Conservation (phyloP, 306 rosid species). For the Chamaecrista fasciculata region DNA sequence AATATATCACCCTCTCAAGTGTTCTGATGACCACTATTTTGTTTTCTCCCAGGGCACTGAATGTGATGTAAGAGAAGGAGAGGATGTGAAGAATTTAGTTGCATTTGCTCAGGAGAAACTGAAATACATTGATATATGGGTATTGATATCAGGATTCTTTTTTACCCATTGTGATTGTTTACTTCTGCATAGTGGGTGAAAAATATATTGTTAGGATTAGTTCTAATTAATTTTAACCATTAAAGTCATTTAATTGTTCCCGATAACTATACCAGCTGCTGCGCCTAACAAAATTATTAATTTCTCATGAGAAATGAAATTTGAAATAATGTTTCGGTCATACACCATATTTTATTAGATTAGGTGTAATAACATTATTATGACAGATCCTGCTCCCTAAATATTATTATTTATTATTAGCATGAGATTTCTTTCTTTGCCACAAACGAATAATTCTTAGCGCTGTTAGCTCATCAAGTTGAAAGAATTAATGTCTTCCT, state of each 20-base stretch:
- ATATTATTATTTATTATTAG: neutral
- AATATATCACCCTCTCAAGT: slow-evolving; percentile 13
- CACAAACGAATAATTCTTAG: neutral
- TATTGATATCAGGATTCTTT: slow-evolving; percentile 33
- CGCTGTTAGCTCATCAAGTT: neutral
- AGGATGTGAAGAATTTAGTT: slow-evolving; percentile 80
- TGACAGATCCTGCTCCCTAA: neutral
- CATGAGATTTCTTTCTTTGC: neutral
- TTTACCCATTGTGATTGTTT: slow-evolving; percentile 8
- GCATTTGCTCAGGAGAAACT: slow-evolving; percentile 69
- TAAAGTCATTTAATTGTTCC: neutral
- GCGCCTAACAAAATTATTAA: neutral
- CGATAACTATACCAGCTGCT: slow-evolving; percentile 17
- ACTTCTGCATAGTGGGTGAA: neutral
- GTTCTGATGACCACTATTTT: slow-evolving; percentile 28
- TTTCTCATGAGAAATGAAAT: neutral
- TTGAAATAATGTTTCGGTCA: neutral
- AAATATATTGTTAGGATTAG: neutral
- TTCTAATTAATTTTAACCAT: slow-evolving; percentile 12
- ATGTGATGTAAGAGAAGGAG: slow-evolving; percentile 85
- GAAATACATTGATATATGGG: slow-evolving; percentile 88
- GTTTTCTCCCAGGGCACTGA: slow-evolving; percentile 64
- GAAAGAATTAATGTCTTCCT: neutral
- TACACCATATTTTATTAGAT: neutral
- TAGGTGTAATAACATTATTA: neutral